Evolutionary conservation across 441 rosid species (phyloP).

Genomic region (Mallotus repandus): DNA sequence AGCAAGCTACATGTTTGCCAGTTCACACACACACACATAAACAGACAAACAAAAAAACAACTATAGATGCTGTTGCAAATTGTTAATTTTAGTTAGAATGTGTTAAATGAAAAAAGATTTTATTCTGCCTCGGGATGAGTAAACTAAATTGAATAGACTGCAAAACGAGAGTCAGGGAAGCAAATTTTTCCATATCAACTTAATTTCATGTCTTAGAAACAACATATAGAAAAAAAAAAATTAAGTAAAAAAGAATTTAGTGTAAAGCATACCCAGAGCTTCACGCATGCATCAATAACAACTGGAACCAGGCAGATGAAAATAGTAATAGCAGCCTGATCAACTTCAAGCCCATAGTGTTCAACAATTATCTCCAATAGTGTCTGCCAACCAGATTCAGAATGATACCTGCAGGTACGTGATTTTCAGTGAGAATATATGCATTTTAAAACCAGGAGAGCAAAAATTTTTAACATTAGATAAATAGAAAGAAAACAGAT

Average conservation of each 20-base stretch:
- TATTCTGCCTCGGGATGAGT: neutral
- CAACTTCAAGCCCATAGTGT: conserved; percentile 81
- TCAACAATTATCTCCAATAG: conserved; percentile 67
- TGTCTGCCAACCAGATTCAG: conserved; percentile 91
- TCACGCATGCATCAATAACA: conserved; percentile 70
- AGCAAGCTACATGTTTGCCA: neutral
- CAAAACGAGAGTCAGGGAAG: neutral
- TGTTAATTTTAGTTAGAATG: neutral
- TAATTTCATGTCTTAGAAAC: neutral
- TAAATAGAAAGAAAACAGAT: neutral
- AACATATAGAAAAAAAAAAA: neutral
- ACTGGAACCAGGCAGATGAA: conserved; percentile 76
- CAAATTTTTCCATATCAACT: neutral
- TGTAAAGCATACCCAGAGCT: conserved; percentile 75
- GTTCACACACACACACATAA: neutral
- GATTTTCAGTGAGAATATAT: neutral
- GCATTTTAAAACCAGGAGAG: neutral
- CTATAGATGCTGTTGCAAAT: neutral
- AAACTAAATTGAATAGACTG: neutral
- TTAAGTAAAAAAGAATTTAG: conserved; percentile 2
- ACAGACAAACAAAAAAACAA: no score
- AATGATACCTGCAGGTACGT: conserved; percentile 66
- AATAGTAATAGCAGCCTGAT: conserved; percentile 58
- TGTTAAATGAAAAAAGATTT: neutral
- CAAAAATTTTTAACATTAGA: neutral